Conservation (phyloP, 73 alveolate species). For the Urostyla sp. region DNA sequence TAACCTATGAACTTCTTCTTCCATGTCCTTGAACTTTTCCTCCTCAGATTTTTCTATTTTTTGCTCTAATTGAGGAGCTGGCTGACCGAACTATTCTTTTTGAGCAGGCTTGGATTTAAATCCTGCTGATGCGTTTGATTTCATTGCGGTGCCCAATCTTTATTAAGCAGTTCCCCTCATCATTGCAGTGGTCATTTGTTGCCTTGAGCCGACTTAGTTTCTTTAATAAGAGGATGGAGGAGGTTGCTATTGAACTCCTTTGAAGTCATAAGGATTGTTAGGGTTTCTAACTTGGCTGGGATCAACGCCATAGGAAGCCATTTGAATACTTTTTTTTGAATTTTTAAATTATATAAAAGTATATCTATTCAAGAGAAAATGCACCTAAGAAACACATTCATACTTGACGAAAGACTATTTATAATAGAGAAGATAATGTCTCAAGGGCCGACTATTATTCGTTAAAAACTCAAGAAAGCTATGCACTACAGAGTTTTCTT, state of each 20-base stretch:
- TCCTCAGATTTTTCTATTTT: constrained; percentile 63
- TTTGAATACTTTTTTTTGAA: no score
- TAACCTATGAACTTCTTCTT: constrained; percentile 76
- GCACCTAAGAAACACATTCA: no score
- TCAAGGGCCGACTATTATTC: no score
- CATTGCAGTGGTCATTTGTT: constrained; percentile 68
- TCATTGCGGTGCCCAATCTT: constrained; percentile 71
- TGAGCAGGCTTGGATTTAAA: constrained; percentile 50
- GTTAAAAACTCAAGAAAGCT: no score
- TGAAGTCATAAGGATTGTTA: constrained; percentile 60
- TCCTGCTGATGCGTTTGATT: constrained; percentile 65
- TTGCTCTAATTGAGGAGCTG: constrained; percentile 64
- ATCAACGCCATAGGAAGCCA: not conserved
- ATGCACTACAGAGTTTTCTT: no score
- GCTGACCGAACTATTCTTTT: constrained; percentile 40
- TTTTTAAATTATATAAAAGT: not conserved
- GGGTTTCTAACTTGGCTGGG: not conserved
- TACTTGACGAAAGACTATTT: no score
- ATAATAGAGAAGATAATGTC: no score
- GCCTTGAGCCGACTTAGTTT: constrained; percentile 36
- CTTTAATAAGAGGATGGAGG: constrained; percentile 73
- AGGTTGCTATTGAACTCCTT: constrained; percentile 52
- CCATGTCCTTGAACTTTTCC: constrained; percentile 75
- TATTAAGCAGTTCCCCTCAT: constrained; percentile 57
- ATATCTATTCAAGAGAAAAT: no score